These are phyloP conservation scores for Huntiella abstrusa DNA, from an alignment of 2,329 filamentous ascomycete species.

Conservation along the genomic window DNA sequence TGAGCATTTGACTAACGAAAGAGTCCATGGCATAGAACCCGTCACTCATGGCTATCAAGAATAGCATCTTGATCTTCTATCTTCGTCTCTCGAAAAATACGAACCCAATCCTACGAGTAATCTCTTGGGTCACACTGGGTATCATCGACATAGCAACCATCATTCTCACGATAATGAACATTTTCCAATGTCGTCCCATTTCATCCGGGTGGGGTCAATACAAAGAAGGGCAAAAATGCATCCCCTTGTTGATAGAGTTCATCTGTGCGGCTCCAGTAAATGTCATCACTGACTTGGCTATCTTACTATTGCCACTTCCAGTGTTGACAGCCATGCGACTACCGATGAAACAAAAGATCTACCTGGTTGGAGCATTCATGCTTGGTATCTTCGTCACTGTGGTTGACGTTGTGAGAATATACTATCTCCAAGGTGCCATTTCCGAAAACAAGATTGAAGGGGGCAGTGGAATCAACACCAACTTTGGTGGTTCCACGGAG, in stretches of 20 bases:
- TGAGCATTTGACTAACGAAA: neutral
- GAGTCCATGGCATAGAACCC: conserved; percentile 44
- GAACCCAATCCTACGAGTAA: conserved; percentile 55
- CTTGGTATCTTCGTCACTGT: conserved; percentile 75
- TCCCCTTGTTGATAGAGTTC: conserved; percentile 42
- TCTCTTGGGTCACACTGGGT: conserved; percentile 60
- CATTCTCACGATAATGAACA: conserved; percentile 68
- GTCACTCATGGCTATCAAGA: conserved; percentile 77
- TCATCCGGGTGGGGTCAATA: conserved; percentile 42
- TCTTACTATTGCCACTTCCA: conserved; percentile 73
- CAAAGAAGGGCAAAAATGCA: conserved; percentile 23
- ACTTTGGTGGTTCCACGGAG: conserved; percentile 32
- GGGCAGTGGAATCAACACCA: conserved; percentile 21
- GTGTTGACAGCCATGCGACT: conserved; percentile 74
- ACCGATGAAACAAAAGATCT: conserved; percentile 70
- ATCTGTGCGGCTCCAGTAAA: conserved; percentile 73
- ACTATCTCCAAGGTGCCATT: conserved; percentile 65
- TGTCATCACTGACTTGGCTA: conserved; percentile 75
- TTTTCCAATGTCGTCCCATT: conserved; percentile 69
- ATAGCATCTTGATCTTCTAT: conserved; percentile 84
- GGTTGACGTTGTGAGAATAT: conserved; percentile 76
- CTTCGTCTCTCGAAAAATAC: conserved; percentile 62
- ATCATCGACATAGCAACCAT: conserved; percentile 64
- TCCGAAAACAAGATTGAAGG: conserved; percentile 21
- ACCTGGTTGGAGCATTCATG: conserved; percentile 69